Base-by-base conservation (phyloP, 306 rosid species). In the Citrullus colocynthis region DNA sequence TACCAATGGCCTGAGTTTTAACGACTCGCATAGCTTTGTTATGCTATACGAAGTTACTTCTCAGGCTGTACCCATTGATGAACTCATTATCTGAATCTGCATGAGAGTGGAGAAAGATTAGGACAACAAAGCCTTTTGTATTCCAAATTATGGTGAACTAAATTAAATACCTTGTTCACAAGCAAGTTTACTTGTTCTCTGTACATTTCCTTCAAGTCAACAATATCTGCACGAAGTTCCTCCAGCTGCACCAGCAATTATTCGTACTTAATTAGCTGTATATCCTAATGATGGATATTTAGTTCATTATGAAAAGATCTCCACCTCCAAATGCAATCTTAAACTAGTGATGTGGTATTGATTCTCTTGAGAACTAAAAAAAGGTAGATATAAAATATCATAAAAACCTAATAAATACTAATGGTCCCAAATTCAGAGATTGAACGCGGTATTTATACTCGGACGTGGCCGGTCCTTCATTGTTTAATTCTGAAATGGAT, bases 151-250 rank as follows among this genome's bases (percentile, higher is more conserved):
- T 65, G 24, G 42, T 62, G 69, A 11, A 57, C 39, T 7, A 49
- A 28, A 52, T 6, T 16, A 52, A 2, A 42, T 90, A 95, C 99
- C 99, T 92, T 86, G 71, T 96, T 96, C 83, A 96, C 99, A 66
- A 96, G 98, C 80, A 96, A 65, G 88, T 93, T 91, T 61, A 96
- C 98, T 91, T 96, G 99, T 84, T 96, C 99, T 80, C 98, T 89
- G 88, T 96, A 96, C 99, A 96, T 96, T 84, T 96, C 99, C 91
- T 96, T 96, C 89, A 96, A 87, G 85, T 96, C 99, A 24, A 96
- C 80, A 82, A 96, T 93, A 87, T 96, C 99, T 39, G 98, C 99
- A 21, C 99, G 98, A 66, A 96, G 99, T 81, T 96, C 99, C 88
- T 96, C 99, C 91, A 96, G 85, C 99, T 96, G 76, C 77, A 83